A percentile compares a stretch with the other conserved stretches of the same genome.
Evolutionary conservation across 1,284 basidiomycete species (phyloP).

Genomic region (Ganoderma multipileum): DNA sequence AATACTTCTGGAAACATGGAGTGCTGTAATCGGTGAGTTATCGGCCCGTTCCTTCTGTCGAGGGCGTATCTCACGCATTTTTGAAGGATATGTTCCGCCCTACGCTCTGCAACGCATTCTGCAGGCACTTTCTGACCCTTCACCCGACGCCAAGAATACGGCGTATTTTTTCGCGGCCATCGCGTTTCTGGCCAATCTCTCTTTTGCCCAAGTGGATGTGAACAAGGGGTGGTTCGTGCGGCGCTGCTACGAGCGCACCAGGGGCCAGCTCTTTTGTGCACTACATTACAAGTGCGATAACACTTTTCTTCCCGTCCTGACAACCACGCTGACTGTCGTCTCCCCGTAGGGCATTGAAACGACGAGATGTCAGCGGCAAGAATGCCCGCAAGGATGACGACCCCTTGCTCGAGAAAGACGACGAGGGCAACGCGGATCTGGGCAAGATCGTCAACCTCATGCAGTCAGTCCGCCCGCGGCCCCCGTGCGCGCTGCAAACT

Average conservation of each 20-base stretch:
- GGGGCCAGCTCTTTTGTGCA: constrained; percentile 73
- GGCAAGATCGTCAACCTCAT: constrained; percentile 77
- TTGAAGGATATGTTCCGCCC: constrained; percentile 59
- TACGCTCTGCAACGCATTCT: constrained; percentile 69
- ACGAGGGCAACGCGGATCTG: constrained; percentile 61
- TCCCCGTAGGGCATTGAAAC: constrained; percentile 52
- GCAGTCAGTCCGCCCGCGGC: constrained; percentile 54
- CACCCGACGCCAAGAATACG: constrained; percentile 53
- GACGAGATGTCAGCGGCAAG: constrained; percentile 67
- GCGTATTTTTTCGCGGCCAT: constrained; percentile 76
- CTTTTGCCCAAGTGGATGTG: constrained; percentile 73
- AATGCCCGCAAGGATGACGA: constrained; percentile 44
- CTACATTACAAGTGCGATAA: constrained; percentile 63
- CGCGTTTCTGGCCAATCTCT: constrained; percentile 71
- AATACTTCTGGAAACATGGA: constrained; percentile 62
- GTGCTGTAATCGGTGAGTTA: constrained; percentile 59
- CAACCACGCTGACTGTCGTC: background rate
- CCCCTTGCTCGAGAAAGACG: constrained; percentile 42
- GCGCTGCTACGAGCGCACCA: constrained; percentile 70
- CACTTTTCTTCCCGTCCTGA: background rate
- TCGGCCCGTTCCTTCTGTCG: constrained; percentile 21
- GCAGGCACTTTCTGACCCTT: constrained; percentile 52
- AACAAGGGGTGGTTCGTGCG: constrained; percentile 71
- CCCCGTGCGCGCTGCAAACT: background rate
- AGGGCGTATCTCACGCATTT: constrained; percentile 5